Conservation (phyloP, 2,329 filamentous ascomycete species). For the Colletotrichum sublineola region DNA sequence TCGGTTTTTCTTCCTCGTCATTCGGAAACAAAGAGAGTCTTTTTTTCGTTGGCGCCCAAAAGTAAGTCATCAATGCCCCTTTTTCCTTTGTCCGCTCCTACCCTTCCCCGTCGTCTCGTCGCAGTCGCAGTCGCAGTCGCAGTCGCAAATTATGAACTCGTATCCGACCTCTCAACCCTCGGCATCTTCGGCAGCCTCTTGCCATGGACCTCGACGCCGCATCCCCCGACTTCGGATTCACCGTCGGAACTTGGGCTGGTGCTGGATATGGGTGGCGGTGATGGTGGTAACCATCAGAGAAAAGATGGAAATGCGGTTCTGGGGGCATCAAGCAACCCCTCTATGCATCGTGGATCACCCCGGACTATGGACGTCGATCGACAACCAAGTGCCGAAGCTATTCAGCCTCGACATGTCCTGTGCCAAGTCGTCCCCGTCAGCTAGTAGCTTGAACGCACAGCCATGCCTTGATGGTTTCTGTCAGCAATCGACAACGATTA, state of each 20-base stretch:
- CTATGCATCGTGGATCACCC: conserved; percentile 41
- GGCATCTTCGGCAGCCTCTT: conserved; percentile 33
- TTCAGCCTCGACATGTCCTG: conserved; percentile 15
- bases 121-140: conserved; percentile 14
- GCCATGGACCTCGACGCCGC: background rate
- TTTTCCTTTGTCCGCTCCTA: conserved; percentile 44
- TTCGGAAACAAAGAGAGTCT: conserved; percentile 38
- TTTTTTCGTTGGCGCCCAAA: conserved; percentile 64
- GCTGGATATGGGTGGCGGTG: background rate
- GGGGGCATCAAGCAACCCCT: conserved; percentile 34
- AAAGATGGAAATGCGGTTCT: background rate
- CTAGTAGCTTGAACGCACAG: background rate
- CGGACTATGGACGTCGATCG: conserved; percentile 31
- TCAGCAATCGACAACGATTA: conserved; percentile 4
- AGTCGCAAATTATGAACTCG: conserved; percentile 23
- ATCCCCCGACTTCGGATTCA: conserved; percentile 6
- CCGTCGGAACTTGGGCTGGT: background rate
- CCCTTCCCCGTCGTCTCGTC: conserved; percentile 25
- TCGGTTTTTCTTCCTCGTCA: conserved; percentile 50
- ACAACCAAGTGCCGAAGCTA: conserved; percentile 22
- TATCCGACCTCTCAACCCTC: conserved; percentile 16
- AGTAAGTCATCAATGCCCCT: conserved; percentile 57
- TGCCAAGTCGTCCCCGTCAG: conserved; percentile 1
- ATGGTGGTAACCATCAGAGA: background rate
- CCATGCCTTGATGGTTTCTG: background rate